These are phyloP conservation scores for Rutidosis leptorrhynchoides DNA, from an alignment of 129 eudicot species.

Conservation along the genomic window DNA sequence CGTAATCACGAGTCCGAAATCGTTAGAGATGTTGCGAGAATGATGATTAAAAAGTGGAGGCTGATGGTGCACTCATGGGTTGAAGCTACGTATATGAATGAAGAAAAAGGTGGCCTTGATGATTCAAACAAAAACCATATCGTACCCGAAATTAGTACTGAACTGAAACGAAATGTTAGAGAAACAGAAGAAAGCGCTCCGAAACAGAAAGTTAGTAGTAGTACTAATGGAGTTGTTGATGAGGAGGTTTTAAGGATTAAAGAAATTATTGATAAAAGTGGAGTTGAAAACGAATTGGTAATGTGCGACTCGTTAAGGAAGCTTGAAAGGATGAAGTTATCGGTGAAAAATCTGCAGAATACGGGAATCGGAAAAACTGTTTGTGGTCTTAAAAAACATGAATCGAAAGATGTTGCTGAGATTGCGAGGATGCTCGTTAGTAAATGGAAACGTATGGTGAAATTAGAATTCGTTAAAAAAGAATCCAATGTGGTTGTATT, in stretches of 20 bases:
- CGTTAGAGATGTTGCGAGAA: no score
- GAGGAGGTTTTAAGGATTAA: slow-evolving; percentile 16
- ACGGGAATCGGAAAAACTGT: not conserved
- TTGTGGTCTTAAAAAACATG: not conserved
- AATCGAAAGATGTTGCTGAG: not conserved
- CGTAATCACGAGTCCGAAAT: no score
- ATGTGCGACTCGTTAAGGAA: not conserved
- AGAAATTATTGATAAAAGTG: not conserved
- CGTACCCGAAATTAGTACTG: no score
- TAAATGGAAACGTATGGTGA: not conserved
- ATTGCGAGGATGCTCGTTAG: not conserved
- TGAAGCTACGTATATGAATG: no score
- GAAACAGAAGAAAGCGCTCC: not conserved
- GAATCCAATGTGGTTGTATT: no score
- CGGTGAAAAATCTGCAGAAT: not conserved
- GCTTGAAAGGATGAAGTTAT: not conserved
- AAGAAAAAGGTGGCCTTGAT: no score
- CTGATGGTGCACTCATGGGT: no score
- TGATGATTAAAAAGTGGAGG: no score
- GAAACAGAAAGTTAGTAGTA: not conserved
- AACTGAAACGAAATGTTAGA: not conserved
- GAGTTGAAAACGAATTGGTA: not conserved
- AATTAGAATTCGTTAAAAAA: not conserved
- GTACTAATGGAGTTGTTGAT: no score
- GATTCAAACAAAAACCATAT: no score